Evolutionary conservation across 1,139 yeast species (phyloP).

Genomic region (Lodderomyces orthopsilosis): DNA sequence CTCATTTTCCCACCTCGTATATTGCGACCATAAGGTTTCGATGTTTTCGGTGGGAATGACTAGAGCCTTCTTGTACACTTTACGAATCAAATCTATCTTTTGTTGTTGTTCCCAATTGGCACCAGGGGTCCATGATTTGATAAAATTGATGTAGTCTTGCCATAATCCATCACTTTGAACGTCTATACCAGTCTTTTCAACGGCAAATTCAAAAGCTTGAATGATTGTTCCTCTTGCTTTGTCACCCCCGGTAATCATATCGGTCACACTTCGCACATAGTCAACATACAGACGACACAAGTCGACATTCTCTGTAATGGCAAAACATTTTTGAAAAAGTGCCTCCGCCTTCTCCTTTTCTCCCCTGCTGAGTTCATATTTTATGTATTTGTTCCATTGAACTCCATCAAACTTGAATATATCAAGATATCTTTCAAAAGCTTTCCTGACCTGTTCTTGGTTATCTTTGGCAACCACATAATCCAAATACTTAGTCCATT

Average conservation of each 20-base stretch:
- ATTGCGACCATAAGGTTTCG: slow-evolving; percentile 78
- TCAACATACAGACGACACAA: slow-evolving; percentile 75
- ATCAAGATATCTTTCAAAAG: slow-evolving; percentile 59
- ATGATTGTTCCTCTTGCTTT: slow-evolving; percentile 73
- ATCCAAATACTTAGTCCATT: slow-evolving; percentile 59
- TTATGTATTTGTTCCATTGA: slow-evolving; percentile 73
- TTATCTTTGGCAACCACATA: slow-evolving; percentile 57
- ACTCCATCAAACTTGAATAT: slow-evolving; percentile 61
- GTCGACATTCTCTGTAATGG: slow-evolving; percentile 56
- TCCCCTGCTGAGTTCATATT: slow-evolving; percentile 63
- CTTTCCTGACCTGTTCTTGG: slow-evolving; percentile 57
- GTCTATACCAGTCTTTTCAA: slow-evolving; percentile 76
- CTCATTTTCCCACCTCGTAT: slow-evolving; percentile 80
- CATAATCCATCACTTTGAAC: slow-evolving; percentile 70
- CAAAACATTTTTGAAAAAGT: slow-evolving; percentile 61
- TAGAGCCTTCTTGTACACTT: slow-evolving; percentile 67
- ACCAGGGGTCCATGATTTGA: slow-evolving; percentile 74
- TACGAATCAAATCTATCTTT: slow-evolving; percentile 72
- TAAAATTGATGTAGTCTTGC: slow-evolving; percentile 79
- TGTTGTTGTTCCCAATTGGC: slow-evolving; percentile 88
- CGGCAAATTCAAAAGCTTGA: slow-evolving; percentile 83
- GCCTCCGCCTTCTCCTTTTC: slow-evolving; percentile 68
- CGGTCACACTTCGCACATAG: slow-evolving; percentile 77
- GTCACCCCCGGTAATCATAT: slow-evolving; percentile 80
- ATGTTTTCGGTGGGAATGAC: slow-evolving; percentile 70